These are phyloP conservation scores for Nephromyces sp. DNA, from an alignment of 169 alveolate genomes.

Conservation along the genomic window DNA sequence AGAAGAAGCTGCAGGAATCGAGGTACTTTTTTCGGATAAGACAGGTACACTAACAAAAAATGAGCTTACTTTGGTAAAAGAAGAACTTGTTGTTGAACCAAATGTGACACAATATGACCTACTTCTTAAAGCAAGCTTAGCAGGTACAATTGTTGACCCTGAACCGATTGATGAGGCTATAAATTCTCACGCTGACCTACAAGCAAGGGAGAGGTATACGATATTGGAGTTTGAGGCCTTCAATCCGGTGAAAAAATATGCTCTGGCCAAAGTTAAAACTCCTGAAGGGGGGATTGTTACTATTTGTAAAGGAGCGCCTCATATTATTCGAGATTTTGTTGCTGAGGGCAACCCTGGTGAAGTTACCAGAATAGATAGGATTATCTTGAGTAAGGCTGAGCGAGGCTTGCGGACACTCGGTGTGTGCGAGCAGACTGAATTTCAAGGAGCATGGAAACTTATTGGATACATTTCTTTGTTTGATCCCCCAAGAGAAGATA, in stretches of 20 bases:
- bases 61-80: conserved; percentile 56
- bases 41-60: conserved; percentile 83
- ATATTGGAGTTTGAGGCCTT: conserved; percentile 39
- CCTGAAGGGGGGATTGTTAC: conserved; percentile 22
- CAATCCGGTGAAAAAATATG: conserved; percentile 46
- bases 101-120: conserved; percentile 21
- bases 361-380: conserved; percentile 15
- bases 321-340: conserved; percentile 38
- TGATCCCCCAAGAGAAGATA: conserved; percentile 52
- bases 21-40: conserved; percentile 75
- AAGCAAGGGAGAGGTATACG: conserved; percentile 21
- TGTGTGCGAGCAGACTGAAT: too few relatives aligned
- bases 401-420: conserved; percentile 35
- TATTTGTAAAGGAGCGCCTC: conserved; percentile 48
- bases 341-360: too few relatives aligned
- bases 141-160: conserved; percentile 26
- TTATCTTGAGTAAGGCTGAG: conserved; percentile 22
- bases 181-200: conserved; percentile 17
- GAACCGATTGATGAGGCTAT: conserved; percentile 31
- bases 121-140: conserved; percentile 33
- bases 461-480: conserved; percentile 90
- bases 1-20: conserved; percentile 70
- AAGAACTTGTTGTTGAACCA: conserved; percentile 17
- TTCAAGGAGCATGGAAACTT: too few relatives aligned
- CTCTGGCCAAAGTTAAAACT: conserved; percentile 33